Evolutionary conservation across 2,329 filamentous ascomycete species (phyloP).

Genomic region (Trichoderma endophyticum): DNA sequence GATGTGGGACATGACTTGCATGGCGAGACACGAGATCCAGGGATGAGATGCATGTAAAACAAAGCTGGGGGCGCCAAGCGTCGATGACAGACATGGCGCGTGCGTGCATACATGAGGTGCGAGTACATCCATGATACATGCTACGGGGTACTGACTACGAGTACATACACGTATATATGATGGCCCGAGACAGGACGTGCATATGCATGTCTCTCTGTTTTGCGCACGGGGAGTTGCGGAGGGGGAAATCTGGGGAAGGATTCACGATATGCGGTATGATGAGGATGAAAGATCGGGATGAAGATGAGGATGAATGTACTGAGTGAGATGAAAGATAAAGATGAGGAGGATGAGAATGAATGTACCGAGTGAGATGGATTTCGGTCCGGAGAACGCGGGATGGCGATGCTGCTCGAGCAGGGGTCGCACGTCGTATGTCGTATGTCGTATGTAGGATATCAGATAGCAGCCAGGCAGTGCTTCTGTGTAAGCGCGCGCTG

Average conservation of each 20-base stretch:
- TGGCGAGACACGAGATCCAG: background rate
- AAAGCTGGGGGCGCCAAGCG: background rate
- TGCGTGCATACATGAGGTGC: background rate
- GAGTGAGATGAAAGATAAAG: background rate
- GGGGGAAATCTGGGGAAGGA: background rate
- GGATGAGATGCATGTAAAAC: background rate
- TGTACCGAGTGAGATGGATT: background rate
- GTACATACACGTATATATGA: background rate
- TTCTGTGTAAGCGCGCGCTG: background rate
- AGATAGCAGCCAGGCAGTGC: background rate
- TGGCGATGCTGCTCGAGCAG: background rate
- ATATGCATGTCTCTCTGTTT: background rate
- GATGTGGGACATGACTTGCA: conserved; percentile 8
- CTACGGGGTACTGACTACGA: background rate
- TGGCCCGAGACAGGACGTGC: conserved; percentile 2
- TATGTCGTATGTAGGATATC: background rate
- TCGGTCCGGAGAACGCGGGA: background rate
- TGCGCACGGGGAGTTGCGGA: background rate
- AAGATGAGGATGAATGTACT: background rate
- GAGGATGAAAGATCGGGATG: background rate
- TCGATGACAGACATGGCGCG: background rate
- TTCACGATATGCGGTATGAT: background rate
- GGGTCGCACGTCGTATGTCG: background rate
- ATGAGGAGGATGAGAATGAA: background rate
- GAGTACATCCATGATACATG: background rate